phyloP scores from a whole-genome alignment of 1,284 basidiomycete species.

The Pterula multifida region DNA sequence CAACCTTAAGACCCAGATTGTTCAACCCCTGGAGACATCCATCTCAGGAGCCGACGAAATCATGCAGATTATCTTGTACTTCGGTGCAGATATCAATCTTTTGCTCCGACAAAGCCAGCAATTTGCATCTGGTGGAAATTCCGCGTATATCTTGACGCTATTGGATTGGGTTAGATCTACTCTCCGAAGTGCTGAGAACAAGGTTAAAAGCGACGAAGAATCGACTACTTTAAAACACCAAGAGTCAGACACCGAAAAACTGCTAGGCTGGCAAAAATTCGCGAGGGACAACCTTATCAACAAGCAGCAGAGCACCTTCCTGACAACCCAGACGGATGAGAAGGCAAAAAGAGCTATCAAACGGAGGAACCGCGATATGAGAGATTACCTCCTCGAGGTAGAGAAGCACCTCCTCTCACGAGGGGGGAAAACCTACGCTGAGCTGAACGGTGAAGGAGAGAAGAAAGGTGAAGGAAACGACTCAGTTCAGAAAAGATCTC shows the following conservation, averaged over 20 bases:
- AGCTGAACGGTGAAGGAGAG: slow-evolving; percentile 22
- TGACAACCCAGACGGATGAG: slow-evolving; percentile 10
- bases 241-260: not conserved
- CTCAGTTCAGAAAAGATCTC: not conserved
- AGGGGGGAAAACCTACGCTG: slow-evolving; percentile 33
- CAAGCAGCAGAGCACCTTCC: slow-evolving; percentile 10
- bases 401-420: slow-evolving; percentile 22
- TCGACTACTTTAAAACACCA: not conserved
- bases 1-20: not conserved
- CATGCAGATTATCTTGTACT: slow-evolving; percentile 26
- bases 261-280: not conserved
- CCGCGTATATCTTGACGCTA: not conserved
- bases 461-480: not conserved
- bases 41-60: slow-evolving; percentile 26
- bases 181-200: not conserved
- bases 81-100: slow-evolving; percentile 30
- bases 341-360: not conserved
- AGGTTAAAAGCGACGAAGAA: not conserved
- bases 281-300: not conserved
- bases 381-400: slow-evolving; percentile 24
- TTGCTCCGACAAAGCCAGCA: not conserved
- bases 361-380: slow-evolving; percentile 12
- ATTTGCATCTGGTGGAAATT: not conserved
- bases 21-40: slow-evolving; percentile 30
- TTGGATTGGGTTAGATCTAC: not conserved